Percentiles rank a stretch among this genome's conserved stretches.
Evolutionary conservation across 2,329 filamentous ascomycete species (phyloP).

Genomic region (Truncatella angustata): DNA sequence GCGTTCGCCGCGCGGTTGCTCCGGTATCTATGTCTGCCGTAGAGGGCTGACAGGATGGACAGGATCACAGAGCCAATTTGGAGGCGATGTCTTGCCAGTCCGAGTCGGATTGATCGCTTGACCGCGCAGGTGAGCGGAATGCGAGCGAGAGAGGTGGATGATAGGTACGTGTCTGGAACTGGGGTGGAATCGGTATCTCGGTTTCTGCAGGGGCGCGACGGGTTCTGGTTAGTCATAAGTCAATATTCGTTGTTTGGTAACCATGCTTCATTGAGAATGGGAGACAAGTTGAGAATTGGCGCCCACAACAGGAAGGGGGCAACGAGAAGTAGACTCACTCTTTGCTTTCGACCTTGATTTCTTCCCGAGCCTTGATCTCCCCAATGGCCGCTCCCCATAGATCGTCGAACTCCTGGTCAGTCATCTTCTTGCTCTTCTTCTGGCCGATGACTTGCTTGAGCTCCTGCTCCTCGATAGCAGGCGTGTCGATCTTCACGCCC

Average conservation of each 20-base stretch:
- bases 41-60: constrained; percentile 50
- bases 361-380: constrained; percentile 64
- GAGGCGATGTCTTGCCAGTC: constrained; percentile 84
- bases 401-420: constrained; percentile 85
- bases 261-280: background rate
- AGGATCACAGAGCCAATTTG: constrained; percentile 67
- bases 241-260: constrained; percentile 39
- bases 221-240: constrained; percentile 82
- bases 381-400: constrained; percentile 74
- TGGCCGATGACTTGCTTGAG: constrained; percentile 74
- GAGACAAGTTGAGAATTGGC: background rate
- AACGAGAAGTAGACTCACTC: constrained; percentile 32
- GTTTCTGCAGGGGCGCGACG: constrained; percentile 70
- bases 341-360: constrained; percentile 53
- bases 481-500: constrained; percentile 56
- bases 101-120: constrained; percentile 74
- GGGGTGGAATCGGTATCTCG: constrained; percentile 51
- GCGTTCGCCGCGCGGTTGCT: constrained; percentile 64
- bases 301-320: constrained; percentile 13
- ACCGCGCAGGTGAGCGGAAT: constrained; percentile 82
- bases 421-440: constrained; percentile 80
- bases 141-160: constrained; percentile 85
- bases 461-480: constrained; percentile 64
- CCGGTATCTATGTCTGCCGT: constrained; percentile 63
- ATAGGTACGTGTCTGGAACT: constrained; percentile 64